Evolutionary conservation across 179 eudicot species (phyloP), one percentile per base, ranked within the genome.

Genomic region (Actinidia polygama): DNA sequence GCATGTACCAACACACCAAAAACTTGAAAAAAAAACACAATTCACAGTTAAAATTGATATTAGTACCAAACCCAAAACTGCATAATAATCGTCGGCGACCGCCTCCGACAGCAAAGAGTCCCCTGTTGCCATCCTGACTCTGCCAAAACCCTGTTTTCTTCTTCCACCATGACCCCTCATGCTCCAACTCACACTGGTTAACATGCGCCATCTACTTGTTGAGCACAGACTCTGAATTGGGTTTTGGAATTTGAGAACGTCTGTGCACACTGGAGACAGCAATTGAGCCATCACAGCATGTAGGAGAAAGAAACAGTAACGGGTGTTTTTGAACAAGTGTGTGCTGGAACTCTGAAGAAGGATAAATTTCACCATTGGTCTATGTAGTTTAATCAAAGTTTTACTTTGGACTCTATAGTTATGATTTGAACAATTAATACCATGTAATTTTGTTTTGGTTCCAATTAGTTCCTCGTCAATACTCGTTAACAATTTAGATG

Each of bases 61-160:
- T n/a, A 79, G 64, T 70, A 95, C 99, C 98, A 96, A 78, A 67
- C 99, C 99, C 83, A 96, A 77, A 30, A 96, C 97, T 5, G 95
- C 90, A 79, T 96, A 96, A 46, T 96, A 96, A 86, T 96, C 98
- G 86, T 95, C 99, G 30, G 97, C 93, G 73, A 87, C 68, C 1
- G 85, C 92, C 14, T 80, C 83, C 11, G 71, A 67, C n/a, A 66
- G 75, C 15, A 75, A 70, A 5, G 93, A 84, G 16, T 84, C 86
- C 11, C 73, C 70, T 54, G 91, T 84, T 46, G 90, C 91, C 64
- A 90, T 96, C 81, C 79, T 90, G 3, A 90, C 82, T 78, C 83
- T 85, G 47, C 79, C 81, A 72, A 63, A 79, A 0, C 77, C 54
- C 77, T 86, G n/a, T n/a, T n/a, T 88, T 75, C 93, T 64, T 83